Base-by-base conservation (phyloP, 208 protist species). In the Trypanosoma lewisi region DNA sequence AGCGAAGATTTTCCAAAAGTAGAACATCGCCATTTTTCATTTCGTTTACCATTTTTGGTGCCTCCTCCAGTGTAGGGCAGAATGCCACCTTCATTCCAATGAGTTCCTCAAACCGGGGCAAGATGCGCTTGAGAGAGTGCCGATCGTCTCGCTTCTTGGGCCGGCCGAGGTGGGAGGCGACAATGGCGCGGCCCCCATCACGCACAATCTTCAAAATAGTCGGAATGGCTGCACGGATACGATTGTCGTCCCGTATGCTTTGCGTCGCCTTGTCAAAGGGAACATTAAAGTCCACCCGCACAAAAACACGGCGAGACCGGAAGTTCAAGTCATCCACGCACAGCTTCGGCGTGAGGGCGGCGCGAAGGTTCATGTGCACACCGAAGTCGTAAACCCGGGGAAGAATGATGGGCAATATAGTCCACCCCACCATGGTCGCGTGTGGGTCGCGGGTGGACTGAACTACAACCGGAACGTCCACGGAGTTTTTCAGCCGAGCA, bases 1-100 rank as follows among this genome's bases (percentile, higher is more conserved):
- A 99, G 53, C 99, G 96, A n/a, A 99, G 70, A 79, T 99, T 99
- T 85, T 99, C 99, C 25, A 99, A 83, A 7, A 99, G 82, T 68
- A 99, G 81, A 33, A 99, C 79, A 1, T 87, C 84, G 28, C 97
- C 97, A 63, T 82, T 77, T 58, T 85, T 72, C 87, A 95, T 82
- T 59, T 76, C 69, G 17, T 85, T 59, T 30, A 96, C 83, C 52
- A 84, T 63, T 25, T 56, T 48, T 33, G 56, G 76, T 11, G 85
- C 85, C 12, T 80, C 56, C 45, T 83, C 67, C 19, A 86, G 63
- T 57, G 91, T 80, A 11, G 67, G 42, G 49, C 71, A 79, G 67
- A 95, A 93, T 14, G 56, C 0, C 34, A 96, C 85, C 17, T 76
- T 63, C 42, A 75, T 67, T 3, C 58, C 80, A 0, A 99, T 67